Conservation (phyloP, 306 rosid species). For the Leucaena leucocephala region DNA sequence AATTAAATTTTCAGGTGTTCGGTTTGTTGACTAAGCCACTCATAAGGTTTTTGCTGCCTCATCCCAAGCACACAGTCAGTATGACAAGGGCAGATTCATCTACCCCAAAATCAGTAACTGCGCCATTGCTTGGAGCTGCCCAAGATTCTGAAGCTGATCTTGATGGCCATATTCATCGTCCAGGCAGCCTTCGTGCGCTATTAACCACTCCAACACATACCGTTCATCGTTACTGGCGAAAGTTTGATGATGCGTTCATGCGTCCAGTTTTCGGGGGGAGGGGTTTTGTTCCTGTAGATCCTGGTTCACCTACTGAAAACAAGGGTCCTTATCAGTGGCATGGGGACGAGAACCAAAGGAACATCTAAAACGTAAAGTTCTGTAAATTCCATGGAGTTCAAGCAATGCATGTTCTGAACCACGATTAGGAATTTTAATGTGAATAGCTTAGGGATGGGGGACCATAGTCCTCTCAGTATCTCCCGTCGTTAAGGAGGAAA, state of each 20-base stretch:
- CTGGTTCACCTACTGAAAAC: conserved; percentile 86
- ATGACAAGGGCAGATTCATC: conserved; percentile 51
- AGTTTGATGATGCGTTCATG: conserved; percentile 88
- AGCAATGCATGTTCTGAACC: conserved; percentile 31
- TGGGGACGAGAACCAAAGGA: conserved; percentile 44
- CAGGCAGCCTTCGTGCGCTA: conserved; percentile 80
- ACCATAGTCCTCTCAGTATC: conserved; percentile 5
- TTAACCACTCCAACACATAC: conserved; percentile 85
- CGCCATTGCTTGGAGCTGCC: conserved; percentile 73
- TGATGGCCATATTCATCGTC: conserved; percentile 58
- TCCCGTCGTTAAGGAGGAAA: conserved; percentile 1
- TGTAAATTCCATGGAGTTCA: conserved; percentile 36
- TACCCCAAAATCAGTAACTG: conserved; percentile 66
- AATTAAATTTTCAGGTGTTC: conserved; percentile 66
- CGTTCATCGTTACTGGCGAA: conserved; percentile 92
- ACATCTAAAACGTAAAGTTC: conserved; percentile 39
- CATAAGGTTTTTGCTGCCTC: conserved; percentile 73
- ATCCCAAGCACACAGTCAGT: conserved; percentile 53
- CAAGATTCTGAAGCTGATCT: conserved; percentile 83
- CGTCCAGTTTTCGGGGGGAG: conserved; percentile 98
- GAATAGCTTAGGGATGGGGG: conserved; percentile 38
- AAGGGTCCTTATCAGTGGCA: conserved; percentile 49
- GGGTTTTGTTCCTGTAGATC: conserved; percentile 95
- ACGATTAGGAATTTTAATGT: conserved; percentile 31
- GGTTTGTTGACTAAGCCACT: conserved; percentile 97